phyloP scores from a whole-genome alignment of 108 stramenopile species.

The Nannochloropsis gaditana region DNA sequence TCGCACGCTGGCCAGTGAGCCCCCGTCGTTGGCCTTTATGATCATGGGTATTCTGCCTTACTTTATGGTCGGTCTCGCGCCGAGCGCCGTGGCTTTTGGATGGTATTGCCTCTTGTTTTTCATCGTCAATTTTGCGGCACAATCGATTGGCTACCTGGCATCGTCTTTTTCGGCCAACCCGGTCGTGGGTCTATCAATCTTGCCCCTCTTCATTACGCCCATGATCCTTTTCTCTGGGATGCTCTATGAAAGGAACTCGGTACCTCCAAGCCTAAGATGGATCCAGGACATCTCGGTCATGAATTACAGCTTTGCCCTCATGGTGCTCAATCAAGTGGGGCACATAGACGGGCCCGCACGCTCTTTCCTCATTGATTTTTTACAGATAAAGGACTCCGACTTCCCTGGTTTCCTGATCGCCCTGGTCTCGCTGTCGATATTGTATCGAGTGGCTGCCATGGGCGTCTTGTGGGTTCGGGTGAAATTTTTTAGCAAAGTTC shows the following conservation, averaged over 20 bases:
- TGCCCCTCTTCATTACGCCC: neutral
- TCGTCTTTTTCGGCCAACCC: neutral
- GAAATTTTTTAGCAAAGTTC: neutral
- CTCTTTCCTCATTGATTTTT: neutral
- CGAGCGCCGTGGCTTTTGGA: neutral
- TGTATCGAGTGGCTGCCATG: neutral
- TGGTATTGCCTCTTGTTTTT: slow-evolving; percentile 13
- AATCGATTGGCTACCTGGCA: neutral
- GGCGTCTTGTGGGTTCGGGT: neutral
- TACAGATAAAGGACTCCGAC: neutral
- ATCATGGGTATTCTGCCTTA: neutral
- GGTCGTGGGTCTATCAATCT: neutral
- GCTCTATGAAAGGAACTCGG: neutral
- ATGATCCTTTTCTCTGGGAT: neutral
- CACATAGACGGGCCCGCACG: neutral
- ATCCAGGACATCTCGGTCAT: neutral
- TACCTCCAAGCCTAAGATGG: neutral
- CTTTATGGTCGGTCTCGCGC: neutral
- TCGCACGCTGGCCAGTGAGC: neutral
- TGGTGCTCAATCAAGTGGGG: neutral
- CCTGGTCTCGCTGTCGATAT: neutral
- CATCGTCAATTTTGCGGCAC: neutral
- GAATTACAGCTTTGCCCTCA: neutral
- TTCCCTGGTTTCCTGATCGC: neutral
- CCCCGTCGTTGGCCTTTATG: neutral